Evolutionary conservation across 176 grass and related monocot genomes (phyloP).

Genomic region (Pontederia paniculata): DNA sequence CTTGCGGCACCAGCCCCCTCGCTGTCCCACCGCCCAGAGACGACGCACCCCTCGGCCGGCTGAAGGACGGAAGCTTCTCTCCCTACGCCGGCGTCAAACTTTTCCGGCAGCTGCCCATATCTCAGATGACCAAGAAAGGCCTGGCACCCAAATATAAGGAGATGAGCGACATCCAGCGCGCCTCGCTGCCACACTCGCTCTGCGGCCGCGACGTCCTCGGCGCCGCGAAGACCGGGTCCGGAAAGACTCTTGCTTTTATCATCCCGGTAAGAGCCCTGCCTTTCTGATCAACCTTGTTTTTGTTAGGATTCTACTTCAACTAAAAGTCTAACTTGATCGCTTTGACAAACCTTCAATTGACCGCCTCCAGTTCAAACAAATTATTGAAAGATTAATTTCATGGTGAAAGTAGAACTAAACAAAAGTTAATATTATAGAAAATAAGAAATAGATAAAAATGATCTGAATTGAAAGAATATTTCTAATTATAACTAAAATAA

Average conservation of each 20-base stretch:
- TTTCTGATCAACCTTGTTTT: not conserved
- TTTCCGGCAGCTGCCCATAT: slow-evolving; percentile 67
- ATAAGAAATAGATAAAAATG: too few species aligned
- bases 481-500: too few species aligned
- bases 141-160: slow-evolving; percentile 38
- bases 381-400: too few species aligned
- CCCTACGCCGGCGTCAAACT: slow-evolving; percentile 46
- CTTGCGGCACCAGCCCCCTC: slow-evolving; percentile 43
- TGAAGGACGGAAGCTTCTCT: slow-evolving; percentile 24
- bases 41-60: slow-evolving; percentile 3
- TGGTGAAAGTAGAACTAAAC: too few species aligned
- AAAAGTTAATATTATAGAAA: too few species aligned
- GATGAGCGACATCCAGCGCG: slow-evolving; percentile 92
- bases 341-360: too few species aligned
- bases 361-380: too few species aligned
- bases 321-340: too few species aligned
- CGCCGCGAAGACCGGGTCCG: slow-evolving; percentile 78
- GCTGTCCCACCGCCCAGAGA: slow-evolving; percentile 16
- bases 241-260: slow-evolving; percentile 86
- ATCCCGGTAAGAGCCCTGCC: slow-evolving; percentile 39
- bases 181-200: slow-evolving; percentile 67
- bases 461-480: too few species aligned
- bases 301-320: too few species aligned
- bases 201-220: slow-evolving; percentile 84
- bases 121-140: slow-evolving; percentile 54